Evolutionary conservation across 768 basidiomycete species (phyloP), one percentile per base, ranked within the genome.

Genomic region (Lentinula edodes): DNA sequence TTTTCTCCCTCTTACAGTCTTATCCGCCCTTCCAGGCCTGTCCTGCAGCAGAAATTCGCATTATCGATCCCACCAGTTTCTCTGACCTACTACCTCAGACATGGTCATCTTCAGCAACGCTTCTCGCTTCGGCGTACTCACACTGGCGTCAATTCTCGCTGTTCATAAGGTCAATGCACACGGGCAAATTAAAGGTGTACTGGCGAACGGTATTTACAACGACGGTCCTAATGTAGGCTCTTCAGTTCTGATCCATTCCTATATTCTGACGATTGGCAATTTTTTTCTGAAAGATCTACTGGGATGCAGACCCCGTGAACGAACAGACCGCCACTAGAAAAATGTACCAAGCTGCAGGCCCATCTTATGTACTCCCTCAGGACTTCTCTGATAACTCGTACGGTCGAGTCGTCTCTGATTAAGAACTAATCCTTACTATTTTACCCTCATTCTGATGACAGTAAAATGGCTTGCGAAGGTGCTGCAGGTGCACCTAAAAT

Each of bases 391-490:
- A 63, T 42, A 50, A 60, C 5, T 45, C 50, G 62, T 63, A 60
- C 3, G 52, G 6, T 55, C 15, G 35, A 10, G 53, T 34, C 12
- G 55, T 48, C 6, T 3, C 39, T 20, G 2, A 36, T 9, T 3
- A 36, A 1, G 35, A 16, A 23, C 10, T 15, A 50, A 16, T 18
- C 8, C 23, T 10, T 18, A 16, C 42, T 36, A 10, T 28, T 52
- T 41, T 34, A 12, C 15, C 34, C 46, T 38, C 46, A 48, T 35
- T 58, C 18, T 28, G 28, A 28, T 28, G 28, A 36, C 39, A 64
- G 63, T 23, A 60, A 61, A 32, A 64, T 64, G 63, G 42, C 63
- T 32, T 64, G 63, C 48, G 63, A 64, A 52, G 45, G 32, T 8
- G 60, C 60, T 13, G 18, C n/a, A 32, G 60, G 41, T 16, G 60